These are phyloP conservation scores for Stephania yunnanensis DNA, from an alignment of 164 flowering plant genomes.

Conservation along the genomic window DNA sequence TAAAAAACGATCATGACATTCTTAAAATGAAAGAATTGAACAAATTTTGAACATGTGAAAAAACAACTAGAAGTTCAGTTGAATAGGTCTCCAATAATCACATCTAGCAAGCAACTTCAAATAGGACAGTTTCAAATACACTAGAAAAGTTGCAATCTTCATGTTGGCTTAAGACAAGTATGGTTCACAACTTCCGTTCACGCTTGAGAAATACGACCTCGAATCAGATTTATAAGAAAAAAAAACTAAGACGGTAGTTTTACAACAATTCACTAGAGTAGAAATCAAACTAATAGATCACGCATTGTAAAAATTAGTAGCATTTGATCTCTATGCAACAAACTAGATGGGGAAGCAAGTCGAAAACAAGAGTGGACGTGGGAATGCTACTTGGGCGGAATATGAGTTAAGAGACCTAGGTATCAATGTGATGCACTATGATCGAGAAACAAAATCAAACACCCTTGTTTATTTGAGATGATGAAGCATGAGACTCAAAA, in stretches of 20 bases:
- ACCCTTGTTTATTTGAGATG: constrained; percentile 10
- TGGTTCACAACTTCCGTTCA: background rate
- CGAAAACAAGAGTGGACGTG: background rate
- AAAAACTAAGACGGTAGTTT: background rate
- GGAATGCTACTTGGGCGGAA: background rate
- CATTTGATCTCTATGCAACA: too few species aligned
- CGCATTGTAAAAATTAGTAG: too few species aligned
- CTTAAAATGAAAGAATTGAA: too few species aligned
- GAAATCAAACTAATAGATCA: too few species aligned
- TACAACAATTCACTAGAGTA: background rate
- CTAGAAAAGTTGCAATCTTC: too few species aligned
- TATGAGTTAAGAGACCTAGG: too few species aligned
- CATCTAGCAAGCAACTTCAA: background rate
- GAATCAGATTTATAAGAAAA: background rate
- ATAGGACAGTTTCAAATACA: too few species aligned
- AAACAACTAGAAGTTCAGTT: background rate
- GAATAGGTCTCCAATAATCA: background rate
- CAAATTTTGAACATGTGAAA: too few species aligned
- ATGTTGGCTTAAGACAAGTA: too few species aligned
- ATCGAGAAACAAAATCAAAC: background rate
- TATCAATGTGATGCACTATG: background rate
- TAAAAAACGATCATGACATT: too few species aligned
- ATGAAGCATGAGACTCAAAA: constrained; percentile 30
- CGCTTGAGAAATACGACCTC: background rate
- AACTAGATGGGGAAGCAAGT: background rate